phyloP scores from a whole-genome alignment of 2,329 filamentous ascomycete genomes.

The Claviceps sp. region DNA sequence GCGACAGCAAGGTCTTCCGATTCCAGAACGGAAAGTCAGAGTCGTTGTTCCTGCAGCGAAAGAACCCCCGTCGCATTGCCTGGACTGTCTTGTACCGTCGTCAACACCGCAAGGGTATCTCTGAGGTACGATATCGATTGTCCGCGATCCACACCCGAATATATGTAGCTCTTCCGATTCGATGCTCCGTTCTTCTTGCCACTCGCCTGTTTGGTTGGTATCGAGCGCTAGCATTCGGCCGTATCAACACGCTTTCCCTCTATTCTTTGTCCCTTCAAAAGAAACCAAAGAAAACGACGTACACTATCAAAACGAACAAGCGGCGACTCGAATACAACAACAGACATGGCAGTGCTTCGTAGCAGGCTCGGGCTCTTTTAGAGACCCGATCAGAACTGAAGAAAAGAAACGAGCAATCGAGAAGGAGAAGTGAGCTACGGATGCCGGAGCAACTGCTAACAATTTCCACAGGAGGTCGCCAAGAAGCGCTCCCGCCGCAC shows the following conservation, averaged over 20 bases:
- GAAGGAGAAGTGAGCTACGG: too few species aligned
- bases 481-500: constrained; percentile 98
- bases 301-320: background rate
- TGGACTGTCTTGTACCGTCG: constrained; percentile 98
- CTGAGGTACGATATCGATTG: constrained; percentile 63
- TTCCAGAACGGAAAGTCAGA: constrained; percentile 99
- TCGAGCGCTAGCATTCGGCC: background rate
- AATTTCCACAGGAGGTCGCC: constrained; percentile 72
- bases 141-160: background rate
- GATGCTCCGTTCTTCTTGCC: background rate
- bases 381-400: background rate
- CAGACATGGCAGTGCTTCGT: background rate
- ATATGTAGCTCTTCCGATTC: background rate
- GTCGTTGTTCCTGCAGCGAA: constrained; percentile 99
- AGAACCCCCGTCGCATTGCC: constrained; percentile 98
- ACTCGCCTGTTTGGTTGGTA: background rate
- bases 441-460: constrained; percentile 18
- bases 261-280: too few species aligned
- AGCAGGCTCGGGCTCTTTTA: background rate
- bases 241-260: too few species aligned
- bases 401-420: background rate
- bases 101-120: constrained; percentile 99
- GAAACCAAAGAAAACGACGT: too few species aligned
- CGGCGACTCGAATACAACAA: background rate
- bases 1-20: constrained; percentile 99